Base-by-base conservation (phyloP, 305 asterid genomes). In the Fraxinus albicans region DNA sequence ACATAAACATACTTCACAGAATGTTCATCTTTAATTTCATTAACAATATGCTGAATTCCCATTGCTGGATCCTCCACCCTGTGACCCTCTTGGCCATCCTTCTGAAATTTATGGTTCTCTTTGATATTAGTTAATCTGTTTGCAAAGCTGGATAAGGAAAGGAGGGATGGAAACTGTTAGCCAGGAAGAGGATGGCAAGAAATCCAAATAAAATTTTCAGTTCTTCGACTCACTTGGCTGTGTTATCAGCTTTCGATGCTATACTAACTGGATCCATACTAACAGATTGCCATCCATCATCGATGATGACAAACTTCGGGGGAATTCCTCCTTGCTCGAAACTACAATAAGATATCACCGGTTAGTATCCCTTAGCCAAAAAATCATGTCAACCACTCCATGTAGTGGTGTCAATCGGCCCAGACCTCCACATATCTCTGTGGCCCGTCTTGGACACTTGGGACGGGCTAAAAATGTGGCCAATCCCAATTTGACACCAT, bases 211-310 rank as follows among this genome's bases (percentile, higher is more conserved):
- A 15, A 17, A 4, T 9, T 78, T 58, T 80, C 19, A 6, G 47
- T 78, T 42, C 5, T 60, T 27, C 31, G 77, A 81, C 93, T 88
- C 85, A 94, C 99, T 95, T 94, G 75, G 98, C 98, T 15, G 91
- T 58, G 86, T 93, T 92, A 86, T 94, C 95, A 23, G 93, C 93
- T 88, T 85, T 72, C 23, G 86, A 76, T 83, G 76, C 91, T 72
- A 86, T 82, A 35, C 95, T 81, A 58, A 83, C 69, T 35, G 95
- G 94, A 88, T 95, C 99, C 98, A 94, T 91, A 25, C 90, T 91
- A 72, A 94, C 96, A 1, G 97, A 84, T 85, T 95, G 99, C 99
- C 99, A 95, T 76, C 99, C 99, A 85, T 95, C 99, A 75, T 95
- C 98, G 23, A 95, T 93, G 50, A 95, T 92, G 53, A 95, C 89